Evolutionary conservation across 1,284 basidiomycete genomes (phyloP).

Genomic region (Leccinum subrobustum): DNA sequence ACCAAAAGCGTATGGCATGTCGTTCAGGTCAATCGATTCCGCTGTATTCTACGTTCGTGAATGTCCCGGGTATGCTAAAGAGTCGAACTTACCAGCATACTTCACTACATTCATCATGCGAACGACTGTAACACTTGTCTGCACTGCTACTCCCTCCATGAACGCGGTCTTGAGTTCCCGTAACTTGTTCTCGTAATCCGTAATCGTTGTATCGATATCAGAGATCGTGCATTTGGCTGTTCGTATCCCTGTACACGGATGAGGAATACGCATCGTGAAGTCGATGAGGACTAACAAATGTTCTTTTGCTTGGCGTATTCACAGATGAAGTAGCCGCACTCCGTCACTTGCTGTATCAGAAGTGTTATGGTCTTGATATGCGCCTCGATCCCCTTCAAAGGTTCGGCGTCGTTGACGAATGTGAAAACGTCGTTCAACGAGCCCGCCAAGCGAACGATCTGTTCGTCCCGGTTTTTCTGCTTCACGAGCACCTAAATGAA

Average conservation of each 20-base stretch:
- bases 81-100: not conserved
- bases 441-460: not conserved
- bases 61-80: not conserved
- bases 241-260: not conserved
- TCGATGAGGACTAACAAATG: not conserved
- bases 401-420: not conserved
- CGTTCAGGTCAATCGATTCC: not conserved
- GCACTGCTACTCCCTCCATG: not conserved
- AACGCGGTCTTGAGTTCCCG: not conserved
- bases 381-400: not conserved
- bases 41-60: not conserved
- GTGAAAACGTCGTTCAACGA: not conserved
- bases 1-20: not conserved
- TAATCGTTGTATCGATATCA: not conserved
- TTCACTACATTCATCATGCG: not conserved
- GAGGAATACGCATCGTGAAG: no score
- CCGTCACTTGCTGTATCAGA: conserved; percentile 4
- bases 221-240: not conserved
- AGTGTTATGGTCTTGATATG: not conserved
- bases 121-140: not conserved
- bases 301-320: conserved; percentile 1
- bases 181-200: not conserved
- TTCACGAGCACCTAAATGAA: not conserved
- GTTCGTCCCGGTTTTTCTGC: not conserved
- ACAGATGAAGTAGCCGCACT: conserved; percentile 4